Evolutionary conservation across 441 rosid genomes (phyloP).

Genomic region (Eruca vesicaria): DNA sequence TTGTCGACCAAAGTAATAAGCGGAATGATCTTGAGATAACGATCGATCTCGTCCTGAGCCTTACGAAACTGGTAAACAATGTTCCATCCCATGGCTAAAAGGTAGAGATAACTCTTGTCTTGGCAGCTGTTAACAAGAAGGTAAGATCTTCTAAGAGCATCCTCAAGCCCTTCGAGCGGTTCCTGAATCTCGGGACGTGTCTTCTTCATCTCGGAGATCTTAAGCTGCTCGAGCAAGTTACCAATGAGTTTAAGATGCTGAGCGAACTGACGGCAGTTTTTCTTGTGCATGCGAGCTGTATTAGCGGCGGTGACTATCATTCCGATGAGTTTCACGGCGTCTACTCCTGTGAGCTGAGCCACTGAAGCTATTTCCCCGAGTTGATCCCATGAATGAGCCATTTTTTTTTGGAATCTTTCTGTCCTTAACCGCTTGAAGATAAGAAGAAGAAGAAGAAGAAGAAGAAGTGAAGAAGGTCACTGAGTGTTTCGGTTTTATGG

Average conservation of each 20-base stretch:
- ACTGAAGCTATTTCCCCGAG: constrained; percentile 76
- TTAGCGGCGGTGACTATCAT: constrained; percentile 78
- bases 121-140: constrained; percentile 79
- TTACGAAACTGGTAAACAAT: constrained; percentile 88
- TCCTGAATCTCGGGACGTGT: constrained; percentile 74
- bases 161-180: constrained; percentile 92
- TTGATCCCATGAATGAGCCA: constrained; percentile 73
- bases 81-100: constrained; percentile 98
- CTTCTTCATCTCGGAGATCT: constrained; percentile 72
- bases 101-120: constrained; percentile 82
- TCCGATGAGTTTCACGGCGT: constrained; percentile 80
- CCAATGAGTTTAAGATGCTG: constrained; percentile 90
- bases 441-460: background rate
- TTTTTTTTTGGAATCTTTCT: constrained; percentile 14
- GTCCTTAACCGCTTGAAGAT: background rate
- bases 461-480: background rate
- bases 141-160: constrained; percentile 81
- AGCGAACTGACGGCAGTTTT: constrained; percentile 89
- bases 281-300: constrained; percentile 93
- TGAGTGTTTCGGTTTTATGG: background rate
- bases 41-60: constrained; percentile 89
- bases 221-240: constrained; percentile 79
- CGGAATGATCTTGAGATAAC: constrained; percentile 81
- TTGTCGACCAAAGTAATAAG: constrained; percentile 88
- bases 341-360: constrained; percentile 80